Evolutionary conservation across 2,329 filamentous ascomycete genomes (phyloP).

Genomic region (Epichloe scottii): DNA sequence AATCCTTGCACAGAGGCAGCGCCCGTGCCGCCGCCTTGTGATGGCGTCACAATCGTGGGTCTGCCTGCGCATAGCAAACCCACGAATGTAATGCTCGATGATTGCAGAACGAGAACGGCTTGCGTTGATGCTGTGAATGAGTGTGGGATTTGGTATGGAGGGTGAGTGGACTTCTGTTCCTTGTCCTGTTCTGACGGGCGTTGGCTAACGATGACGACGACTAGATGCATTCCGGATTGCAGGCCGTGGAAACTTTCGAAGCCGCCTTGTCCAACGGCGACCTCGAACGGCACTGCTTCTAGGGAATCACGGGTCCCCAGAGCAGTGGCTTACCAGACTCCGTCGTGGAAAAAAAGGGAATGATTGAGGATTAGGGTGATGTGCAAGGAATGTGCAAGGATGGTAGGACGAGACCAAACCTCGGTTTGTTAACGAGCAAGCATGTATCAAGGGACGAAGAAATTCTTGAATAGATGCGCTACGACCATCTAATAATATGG

Average conservation of each 20-base stretch:
- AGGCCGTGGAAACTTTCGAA: slow-evolving; percentile 8
- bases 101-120: slow-evolving; percentile 15
- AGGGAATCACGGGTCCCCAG: too few species aligned
- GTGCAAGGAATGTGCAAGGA: neutral
- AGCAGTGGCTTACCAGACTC: neutral
- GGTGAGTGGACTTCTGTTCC: slow-evolving; percentile 7
- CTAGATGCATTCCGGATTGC: slow-evolving; percentile 14
- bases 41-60: neutral
- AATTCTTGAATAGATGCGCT: neutral
- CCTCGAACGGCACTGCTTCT: neutral
- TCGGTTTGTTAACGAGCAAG: neutral
- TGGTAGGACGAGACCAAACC: neutral
- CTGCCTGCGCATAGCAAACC: neutral
- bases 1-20: neutral
- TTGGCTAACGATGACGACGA: neutral
- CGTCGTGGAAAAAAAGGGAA: neutral
- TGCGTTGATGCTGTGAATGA: slow-evolving; percentile 14
- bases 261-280: slow-evolving; percentile 9
- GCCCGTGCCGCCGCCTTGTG: neutral
- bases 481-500: slow-evolving; percentile 22
- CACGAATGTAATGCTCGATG: neutral
- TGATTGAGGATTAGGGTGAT: neutral
- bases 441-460: neutral
- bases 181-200: neutral
- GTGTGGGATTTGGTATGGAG: slow-evolving; percentile 14